Evolutionary conservation across 495 filamentous ascomycete genomes (phyloP).

Genomic region (Parathielavia appendiculata): DNA sequence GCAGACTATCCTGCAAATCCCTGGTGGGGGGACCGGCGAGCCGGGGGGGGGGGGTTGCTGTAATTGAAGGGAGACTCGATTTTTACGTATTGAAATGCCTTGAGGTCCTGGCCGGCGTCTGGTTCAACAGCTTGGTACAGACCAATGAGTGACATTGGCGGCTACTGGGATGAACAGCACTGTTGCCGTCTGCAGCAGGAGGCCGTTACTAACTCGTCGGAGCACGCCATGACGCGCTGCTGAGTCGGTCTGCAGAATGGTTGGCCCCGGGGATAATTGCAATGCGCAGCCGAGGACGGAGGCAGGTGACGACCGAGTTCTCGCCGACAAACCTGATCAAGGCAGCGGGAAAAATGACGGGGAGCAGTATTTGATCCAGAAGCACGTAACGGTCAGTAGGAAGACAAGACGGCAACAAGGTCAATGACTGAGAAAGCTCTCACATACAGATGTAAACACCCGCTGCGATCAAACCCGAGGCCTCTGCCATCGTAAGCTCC

Average conservation of each 20-base stretch:
- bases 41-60: neutral
- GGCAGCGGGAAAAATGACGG: constrained; percentile 2
- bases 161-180: constrained; percentile 1
- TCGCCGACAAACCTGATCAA: neutral
- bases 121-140: constrained; percentile 7
- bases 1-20: neutral
- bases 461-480: constrained; percentile 6
- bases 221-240: constrained; percentile 3
- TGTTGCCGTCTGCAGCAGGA: neutral
- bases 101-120: neutral
- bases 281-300: constrained; percentile 5
- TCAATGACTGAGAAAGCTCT: neutral
- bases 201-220: constrained; percentile 5
- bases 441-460: constrained; percentile 7
- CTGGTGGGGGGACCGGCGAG: neutral
- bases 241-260: constrained; percentile 2
- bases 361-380: neutral
- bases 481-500: neutral
- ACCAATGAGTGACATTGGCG: constrained; percentile 12
- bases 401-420: neutral
- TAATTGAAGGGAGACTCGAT: constrained; percentile 7
- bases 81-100: constrained; percentile 10
- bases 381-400: neutral
- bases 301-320: constrained; percentile 9
- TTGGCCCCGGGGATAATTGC: constrained; percentile 4